Base-by-base conservation (phyloP, 2,329 filamentous ascomycete genomes). In the Fusarium nisikadoi region DNA sequence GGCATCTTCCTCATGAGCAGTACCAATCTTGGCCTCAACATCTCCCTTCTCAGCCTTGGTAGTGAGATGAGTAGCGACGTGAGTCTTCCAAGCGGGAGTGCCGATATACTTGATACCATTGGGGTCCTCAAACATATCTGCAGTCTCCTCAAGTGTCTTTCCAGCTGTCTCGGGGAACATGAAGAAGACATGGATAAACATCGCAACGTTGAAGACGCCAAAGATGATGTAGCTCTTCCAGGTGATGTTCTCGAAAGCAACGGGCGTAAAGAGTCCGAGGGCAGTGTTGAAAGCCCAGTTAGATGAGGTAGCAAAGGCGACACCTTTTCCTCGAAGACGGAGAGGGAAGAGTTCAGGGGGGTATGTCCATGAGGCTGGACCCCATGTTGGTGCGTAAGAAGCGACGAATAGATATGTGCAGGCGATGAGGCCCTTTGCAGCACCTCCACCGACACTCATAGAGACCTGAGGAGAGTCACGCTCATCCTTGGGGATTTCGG, bases 401-500 rank as follows among this genome's bases (percentile, higher is more conserved):
- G 88, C 88, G 23, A 91, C 88, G 60, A 91, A 89, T 39, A 89
- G 87, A 69, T 92, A 93, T 0, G 90, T 92, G 72, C 86, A 90
- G 4, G 90, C 89, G 61, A 93, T 92, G 60, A 92, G 88, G 4
- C 87, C 87, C 75, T 91, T 86, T 25, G 90, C 87, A 17, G 88
- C 83, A 2, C 83, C 66, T 14, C 81, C 81, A 0, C 73, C 68
- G 1, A 82, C 73, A 6, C 60, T 89, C 70, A 92, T 86, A 1
- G 86, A 92, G 9, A 80, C 76, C 47, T 80, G 79, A 0, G 75
- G 71, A 19, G 88, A 87, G 29, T 82, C 84, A 19, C 83, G 80
- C 13, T 89, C 83, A 10, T 81, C 81, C 5, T 82, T 80, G 0
- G 85, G 84, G 0, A 84, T 79, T 17, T 80, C 73, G 8, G 76